Evolutionary conservation across 352 stramenopile genomes (phyloP).

Genomic region (Phytophthora sojae): DNA sequence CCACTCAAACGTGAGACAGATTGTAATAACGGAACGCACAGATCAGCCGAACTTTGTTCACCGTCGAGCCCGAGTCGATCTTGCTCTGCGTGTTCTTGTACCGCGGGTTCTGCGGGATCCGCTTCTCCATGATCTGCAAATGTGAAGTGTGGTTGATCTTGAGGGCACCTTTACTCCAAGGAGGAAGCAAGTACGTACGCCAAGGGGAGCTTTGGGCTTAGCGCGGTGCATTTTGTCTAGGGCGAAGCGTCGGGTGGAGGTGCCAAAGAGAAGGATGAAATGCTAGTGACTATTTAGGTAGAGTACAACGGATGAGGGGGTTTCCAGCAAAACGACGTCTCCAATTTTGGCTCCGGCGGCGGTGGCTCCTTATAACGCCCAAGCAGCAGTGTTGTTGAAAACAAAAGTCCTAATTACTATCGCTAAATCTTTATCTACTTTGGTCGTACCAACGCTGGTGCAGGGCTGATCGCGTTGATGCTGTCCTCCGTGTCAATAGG

Average conservation of each 20-base stretch:
- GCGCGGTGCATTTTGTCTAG: too few species aligned
- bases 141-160: too few species aligned
- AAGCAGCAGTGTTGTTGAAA: too few species aligned
- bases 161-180: too few species aligned
- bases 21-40: constrained; percentile 40
- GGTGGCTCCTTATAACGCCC: too few species aligned
- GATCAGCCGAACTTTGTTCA: constrained; percentile 83
- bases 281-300: too few species aligned
- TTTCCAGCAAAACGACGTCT: neutral
- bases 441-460: constrained; percentile 1
- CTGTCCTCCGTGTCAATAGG: constrained; percentile 20
- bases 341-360: neutral
- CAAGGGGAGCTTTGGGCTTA: too few species aligned
- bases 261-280: constrained; percentile 14
- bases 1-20: neutral
- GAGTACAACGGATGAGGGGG: too few species aligned
- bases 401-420: neutral
- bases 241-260: constrained; percentile 5
- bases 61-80: constrained; percentile 75
- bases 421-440: neutral
- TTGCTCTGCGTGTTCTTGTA: constrained; percentile 86
- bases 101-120: constrained; percentile 76
- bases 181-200: too few species aligned
- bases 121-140: constrained; percentile 78
- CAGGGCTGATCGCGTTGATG: constrained; percentile 27